Percentiles rank a stretch among this genome's conserved stretches.
These are phyloP conservation scores for Lentinula guzmanii DNA, from an alignment of 768 basidiomycete genomes.

Conservation along the genomic window DNA sequence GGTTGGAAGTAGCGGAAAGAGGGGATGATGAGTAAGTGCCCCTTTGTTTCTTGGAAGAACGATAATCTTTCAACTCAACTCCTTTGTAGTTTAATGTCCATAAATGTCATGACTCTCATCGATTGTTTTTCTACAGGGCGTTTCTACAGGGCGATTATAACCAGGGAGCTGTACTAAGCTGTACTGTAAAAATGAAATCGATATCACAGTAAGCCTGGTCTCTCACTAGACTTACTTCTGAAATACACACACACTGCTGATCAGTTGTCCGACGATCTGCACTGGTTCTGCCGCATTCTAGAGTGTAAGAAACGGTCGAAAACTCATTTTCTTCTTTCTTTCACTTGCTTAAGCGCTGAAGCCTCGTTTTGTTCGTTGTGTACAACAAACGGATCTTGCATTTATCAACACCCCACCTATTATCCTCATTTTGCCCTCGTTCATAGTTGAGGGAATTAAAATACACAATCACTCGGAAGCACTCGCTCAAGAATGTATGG, in stretches of 20 bases:
- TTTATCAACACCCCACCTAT: neutral
- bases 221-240: too few relatives aligned
- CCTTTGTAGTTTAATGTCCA: neutral
- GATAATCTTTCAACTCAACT: neutral
- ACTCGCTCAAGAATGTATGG: neutral
- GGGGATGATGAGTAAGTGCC: neutral
- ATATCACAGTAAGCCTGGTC: too few relatives aligned
- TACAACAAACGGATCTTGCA: neutral
- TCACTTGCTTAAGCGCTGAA: neutral
- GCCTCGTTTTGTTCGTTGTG: neutral
- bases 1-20: constrained; percentile 11
- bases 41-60: neutral
- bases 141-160: too few relatives aligned
- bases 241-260: too few relatives aligned
- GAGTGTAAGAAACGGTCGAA: neutral
- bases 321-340: neutral
- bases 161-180: too few relatives aligned
- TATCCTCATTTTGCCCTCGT: neutral
- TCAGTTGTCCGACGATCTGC: neutral
- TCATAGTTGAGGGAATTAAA: too few relatives aligned
- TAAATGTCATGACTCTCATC: too few relatives aligned
- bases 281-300: neutral
- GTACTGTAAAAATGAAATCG: too few relatives aligned
- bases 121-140: too few relatives aligned
- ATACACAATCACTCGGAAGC: neutral